These are phyloP conservation scores for Boechera stricta DNA, from an alignment of 345 rosid genomes.

Conservation along the genomic window DNA sequence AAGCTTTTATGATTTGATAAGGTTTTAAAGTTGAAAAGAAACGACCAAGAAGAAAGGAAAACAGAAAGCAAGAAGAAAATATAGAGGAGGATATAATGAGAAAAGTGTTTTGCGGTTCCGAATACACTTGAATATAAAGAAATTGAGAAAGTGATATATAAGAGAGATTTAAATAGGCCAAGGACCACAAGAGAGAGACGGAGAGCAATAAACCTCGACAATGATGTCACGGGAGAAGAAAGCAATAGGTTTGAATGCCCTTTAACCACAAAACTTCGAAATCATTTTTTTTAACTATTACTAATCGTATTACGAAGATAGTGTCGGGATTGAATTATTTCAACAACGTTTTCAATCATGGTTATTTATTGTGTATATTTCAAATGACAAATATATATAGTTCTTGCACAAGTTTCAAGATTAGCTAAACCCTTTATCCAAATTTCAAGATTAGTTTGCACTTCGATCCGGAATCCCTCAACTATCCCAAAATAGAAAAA, in stretches of 20 bases:
- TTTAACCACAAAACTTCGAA: conserved; percentile 34
- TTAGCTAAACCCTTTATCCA: not conserved
- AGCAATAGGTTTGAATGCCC: conserved; percentile 38
- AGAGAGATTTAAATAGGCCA: conserved; percentile 67
- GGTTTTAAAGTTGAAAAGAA: conserved; percentile 21
- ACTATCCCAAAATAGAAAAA: not conserved
- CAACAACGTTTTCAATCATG: not conserved
- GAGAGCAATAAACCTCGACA: conserved; percentile 59
- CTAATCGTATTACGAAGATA: not conserved
- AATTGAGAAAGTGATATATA: conserved; percentile 49
- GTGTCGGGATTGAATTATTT: not conserved
- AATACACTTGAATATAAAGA: conserved; percentile 48
- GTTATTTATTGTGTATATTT: not conserved
- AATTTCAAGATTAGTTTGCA: not conserved
- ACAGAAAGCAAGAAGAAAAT: conserved; percentile 4
- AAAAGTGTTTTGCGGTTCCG: conserved; percentile 12
- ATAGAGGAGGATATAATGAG: conserved; percentile 13
- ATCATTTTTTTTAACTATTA: not conserved
- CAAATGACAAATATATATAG: not conserved
- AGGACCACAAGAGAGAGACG: conserved; percentile 63
- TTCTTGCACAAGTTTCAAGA: not conserved
- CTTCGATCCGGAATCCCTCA: not conserved
- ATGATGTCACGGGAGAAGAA: conserved; percentile 60
- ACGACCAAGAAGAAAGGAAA: conserved; percentile 9
- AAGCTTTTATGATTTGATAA: conserved; percentile 31